Conservation (phyloP, 2,329 filamentous ascomycete species). For the Talaromyces sp. region DNA sequence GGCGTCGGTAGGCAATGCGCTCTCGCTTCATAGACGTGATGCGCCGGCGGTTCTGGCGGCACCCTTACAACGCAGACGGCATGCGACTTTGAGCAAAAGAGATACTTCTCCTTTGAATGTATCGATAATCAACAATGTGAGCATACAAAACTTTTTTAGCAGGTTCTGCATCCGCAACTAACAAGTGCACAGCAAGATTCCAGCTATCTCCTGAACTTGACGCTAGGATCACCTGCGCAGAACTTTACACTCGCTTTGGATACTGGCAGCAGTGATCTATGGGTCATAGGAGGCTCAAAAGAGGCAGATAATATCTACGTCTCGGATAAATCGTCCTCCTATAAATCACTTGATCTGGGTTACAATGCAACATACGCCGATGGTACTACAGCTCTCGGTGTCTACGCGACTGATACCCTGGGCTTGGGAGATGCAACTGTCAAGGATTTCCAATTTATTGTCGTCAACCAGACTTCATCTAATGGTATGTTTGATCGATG, state of each 20-base stretch:
- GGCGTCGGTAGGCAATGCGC: not conserved
- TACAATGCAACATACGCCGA: conserved; percentile 85
- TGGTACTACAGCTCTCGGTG: conserved; percentile 67
- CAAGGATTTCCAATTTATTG: conserved; percentile 13
- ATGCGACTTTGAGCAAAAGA: not conserved
- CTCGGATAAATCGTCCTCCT: conserved; percentile 40
- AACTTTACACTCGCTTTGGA: conserved; percentile 59
- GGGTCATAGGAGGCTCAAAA: conserved; percentile 70
- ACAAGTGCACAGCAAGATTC: not conserved
- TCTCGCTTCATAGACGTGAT: conserved; percentile 8
- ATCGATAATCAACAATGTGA: not conserved
- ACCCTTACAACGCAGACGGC: not conserved
- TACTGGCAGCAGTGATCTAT: conserved; percentile 66
- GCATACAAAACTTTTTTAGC: not conserved
- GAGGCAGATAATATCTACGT: conserved; percentile 61
- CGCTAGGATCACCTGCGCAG: conserved; percentile 61
- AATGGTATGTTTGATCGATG: not conserved
- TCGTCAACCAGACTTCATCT: conserved; percentile 18
- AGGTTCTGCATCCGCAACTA: not conserved
- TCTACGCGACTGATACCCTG: conserved; percentile 71
- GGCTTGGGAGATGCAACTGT: conserved; percentile 19
- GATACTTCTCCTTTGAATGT: not conserved
- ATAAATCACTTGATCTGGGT: conserved; percentile 62
- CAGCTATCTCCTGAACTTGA: conserved; percentile 59
- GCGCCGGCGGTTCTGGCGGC: conserved; percentile 1